Base-by-base conservation (phyloP, 352 stramenopile genomes). In the Pythium pyrilobum region DNA sequence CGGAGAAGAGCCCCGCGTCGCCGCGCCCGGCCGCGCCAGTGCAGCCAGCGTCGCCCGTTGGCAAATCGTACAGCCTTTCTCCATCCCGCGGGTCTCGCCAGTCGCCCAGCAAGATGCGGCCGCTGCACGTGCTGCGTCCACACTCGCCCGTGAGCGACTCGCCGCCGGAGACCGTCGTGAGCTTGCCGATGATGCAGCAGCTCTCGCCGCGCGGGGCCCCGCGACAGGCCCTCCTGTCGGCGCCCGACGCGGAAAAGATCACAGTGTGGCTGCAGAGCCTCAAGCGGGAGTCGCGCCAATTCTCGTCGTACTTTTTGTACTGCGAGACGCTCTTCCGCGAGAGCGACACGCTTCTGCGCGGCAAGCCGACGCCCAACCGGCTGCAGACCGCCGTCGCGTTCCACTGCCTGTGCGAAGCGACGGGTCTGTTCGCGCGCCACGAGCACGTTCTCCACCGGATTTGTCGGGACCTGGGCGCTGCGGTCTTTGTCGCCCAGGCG, bases 301-400 rank as follows among this genome's bases (percentile, higher is more conserved):
- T 77, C 52, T 69, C 70, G 38, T 91, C 81, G 23, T 91, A 85
- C 47, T 77, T 74, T 37, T 61, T 89, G 27, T 89, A 88, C 45
- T 88, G 77, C 39, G 74, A 91, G 45, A 85, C 81, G 64, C 62
- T 89, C 9, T 87, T 91, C 45, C 74, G 62, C 29, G 78, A 91
- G 46, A 83, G 72, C 36, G 64, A 66, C 25, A 69, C 80, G 23
- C 48, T 91, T 16, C 65, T 74, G n/a, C 67, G 71, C 23, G 81
- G 78, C 25, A 89, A 91, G 50, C 56, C 72, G 0, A 69, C 59
- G 28, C 81, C 81, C 2, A 91, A 91, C 40, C 74, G 78, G 0
- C 56, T 91, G 23, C 76, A 87, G 50, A 89, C 81, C 0, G 81
- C 81, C 1, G 65, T 89, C 27, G 81, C 81, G 8, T 88, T 91